Conservation (phyloP, 108 stramenopile species). For the Pseudonitzschia delicatissima region DNA sequence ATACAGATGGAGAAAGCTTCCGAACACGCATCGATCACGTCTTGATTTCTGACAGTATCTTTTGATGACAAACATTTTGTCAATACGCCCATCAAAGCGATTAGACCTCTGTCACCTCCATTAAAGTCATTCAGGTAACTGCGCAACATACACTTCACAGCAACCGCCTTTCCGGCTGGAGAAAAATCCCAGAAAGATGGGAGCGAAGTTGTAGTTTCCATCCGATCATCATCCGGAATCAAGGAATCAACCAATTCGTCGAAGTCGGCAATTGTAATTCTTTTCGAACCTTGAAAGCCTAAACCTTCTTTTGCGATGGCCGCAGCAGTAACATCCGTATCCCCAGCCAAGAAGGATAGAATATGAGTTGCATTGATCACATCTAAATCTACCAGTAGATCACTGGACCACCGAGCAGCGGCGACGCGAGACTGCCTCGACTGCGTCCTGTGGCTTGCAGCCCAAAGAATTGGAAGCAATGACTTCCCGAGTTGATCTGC, state of each 20-base stretch:
- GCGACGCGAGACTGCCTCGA: slow-evolving; percentile 75
- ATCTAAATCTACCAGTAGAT: slow-evolving; percentile 54
- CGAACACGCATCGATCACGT: slow-evolving; percentile 62
- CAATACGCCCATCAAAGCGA: slow-evolving; percentile 37
- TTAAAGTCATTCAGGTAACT: slow-evolving; percentile 69
- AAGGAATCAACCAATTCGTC: slow-evolving; percentile 37
- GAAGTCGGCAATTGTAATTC: slow-evolving; percentile 43
- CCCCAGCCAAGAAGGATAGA: slow-evolving; percentile 75
- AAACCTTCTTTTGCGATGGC: slow-evolving; percentile 64
- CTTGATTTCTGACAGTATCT: slow-evolving; percentile 15
- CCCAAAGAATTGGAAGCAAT: slow-evolving; percentile 69
- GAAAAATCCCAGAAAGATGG: slow-evolving; percentile 58
- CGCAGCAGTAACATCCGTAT: slow-evolving; percentile 67
- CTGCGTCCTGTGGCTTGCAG: slow-evolving; percentile 43
- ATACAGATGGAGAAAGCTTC: slow-evolving; percentile 44
- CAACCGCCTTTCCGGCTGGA: slow-evolving; percentile 48
- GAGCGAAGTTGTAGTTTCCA: slow-evolving; percentile 5
- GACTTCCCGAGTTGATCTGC: slow-evolving; percentile 7
- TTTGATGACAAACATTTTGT: slow-evolving; percentile 35
- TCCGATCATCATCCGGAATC: slow-evolving; percentile 18
- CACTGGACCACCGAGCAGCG: slow-evolving; percentile 70
- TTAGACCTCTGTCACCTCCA: slow-evolving; percentile 49
- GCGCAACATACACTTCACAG: slow-evolving; percentile 59
- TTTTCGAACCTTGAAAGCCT: slow-evolving; percentile 30
- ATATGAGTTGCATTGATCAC: slow-evolving; percentile 58